Base-by-base conservation (phyloP, 192 early-diverging fungal species). In the Coemansia sp. region DNA sequence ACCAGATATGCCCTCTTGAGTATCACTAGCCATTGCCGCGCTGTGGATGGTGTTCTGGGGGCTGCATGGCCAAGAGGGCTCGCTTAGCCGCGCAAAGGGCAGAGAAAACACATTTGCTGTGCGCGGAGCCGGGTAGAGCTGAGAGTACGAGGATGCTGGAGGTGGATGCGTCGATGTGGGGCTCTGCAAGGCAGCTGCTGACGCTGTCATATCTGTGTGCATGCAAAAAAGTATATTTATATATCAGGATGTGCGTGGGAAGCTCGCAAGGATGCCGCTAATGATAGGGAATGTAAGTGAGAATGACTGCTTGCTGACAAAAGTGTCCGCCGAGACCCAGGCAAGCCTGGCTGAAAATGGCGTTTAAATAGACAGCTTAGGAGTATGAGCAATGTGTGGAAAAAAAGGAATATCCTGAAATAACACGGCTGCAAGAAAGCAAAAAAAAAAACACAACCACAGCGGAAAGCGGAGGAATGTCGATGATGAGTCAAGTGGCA, bases 81-180 rank as follows among this genome's bases (percentile, higher is more conserved):
- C 53, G 20, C 49, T 30, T 21, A 71, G 46, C 20, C 70, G 57
- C 28, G 35, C 58, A 31, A 52, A 72, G n/a, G 70, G 70, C 49
- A 71, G 12, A 3, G 70, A 56, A 25, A 72, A 72, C 1, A 59
- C 58, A 33, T 72, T 72, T 42, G 70, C 70, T 28, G 70, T 66
- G 37, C 70, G 63, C 20, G 63, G 15, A 39, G 48, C 66, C 21
- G 66, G 46, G 8, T 49, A 49, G 46, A 49, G 46, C 46, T 49
- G 46, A 20, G 46, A 49, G 23, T 48, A 48, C 46, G 46, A 48
- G 35, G 30, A 1, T 39, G 20, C 4, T 15, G 39, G 51, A 13
- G 25, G 39, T 39, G 25, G 21, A 29, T 49, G 46, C 29, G 53
- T 51, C 7, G 64, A 37, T 12, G 42, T 34, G 5, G 64, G 42